A percentile compares a stretch with the other conserved stretches of the same genome.
phyloP scores from a whole-genome alignment of 306 rosid species.

The Fragaria ananassa region DNA sequence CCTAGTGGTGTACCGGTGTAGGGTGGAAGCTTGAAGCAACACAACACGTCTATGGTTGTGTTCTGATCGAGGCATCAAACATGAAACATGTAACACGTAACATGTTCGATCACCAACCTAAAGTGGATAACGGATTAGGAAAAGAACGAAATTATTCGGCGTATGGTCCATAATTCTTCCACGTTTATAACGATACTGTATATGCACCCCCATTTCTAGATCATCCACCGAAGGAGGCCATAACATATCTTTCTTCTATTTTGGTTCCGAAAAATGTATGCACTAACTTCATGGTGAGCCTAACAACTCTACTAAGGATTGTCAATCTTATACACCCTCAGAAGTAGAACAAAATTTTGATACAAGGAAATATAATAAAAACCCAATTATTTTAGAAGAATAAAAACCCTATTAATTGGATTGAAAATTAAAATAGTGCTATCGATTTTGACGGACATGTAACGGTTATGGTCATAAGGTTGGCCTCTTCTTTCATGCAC shows the following conservation, averaged over 20 bases:
- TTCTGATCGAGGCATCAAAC: slow-evolving; percentile 11
- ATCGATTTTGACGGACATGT: slow-evolving; percentile 4
- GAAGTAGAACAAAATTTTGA: too few species aligned
- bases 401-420: background rate
- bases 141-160: background rate
- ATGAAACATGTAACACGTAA: slow-evolving; percentile 10
- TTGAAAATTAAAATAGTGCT: background rate
- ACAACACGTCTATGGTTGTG: background rate
- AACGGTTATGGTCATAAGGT: background rate
- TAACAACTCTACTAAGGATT: background rate
- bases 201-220: background rate
- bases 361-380: too few species aligned
- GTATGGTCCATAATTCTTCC: background rate
- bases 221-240: background rate
- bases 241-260: background rate
- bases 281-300: background rate
- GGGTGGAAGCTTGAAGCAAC: slow-evolving; percentile 1
- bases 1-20: background rate
- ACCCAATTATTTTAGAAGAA: background rate
- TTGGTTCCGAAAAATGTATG: background rate
- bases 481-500: background rate
- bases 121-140: slow-evolving; percentile 5
- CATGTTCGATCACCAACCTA: background rate
- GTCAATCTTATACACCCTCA: too few species aligned
- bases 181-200: background rate